Percentiles rank a stretch among this genome's conserved stretches.
phyloP scores from a whole-genome alignment of 768 basidiomycete genomes.

The Paxillus ammoniavirescens region DNA sequence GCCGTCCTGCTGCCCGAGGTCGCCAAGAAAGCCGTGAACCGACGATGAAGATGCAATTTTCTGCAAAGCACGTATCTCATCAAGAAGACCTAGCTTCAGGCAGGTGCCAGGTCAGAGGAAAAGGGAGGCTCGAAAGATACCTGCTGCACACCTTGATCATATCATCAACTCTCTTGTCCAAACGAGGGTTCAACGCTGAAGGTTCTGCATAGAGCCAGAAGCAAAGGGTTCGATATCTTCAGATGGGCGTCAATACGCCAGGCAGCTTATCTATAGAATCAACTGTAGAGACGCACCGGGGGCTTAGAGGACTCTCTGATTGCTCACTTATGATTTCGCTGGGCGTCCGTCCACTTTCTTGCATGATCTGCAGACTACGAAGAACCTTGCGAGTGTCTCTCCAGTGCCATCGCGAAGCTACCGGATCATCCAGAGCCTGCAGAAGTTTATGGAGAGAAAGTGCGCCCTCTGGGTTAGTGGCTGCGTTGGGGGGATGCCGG shows the following conservation, averaged over 20 bases:
- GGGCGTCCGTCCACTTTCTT: conserved; percentile 59
- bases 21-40: background rate
- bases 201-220: conserved; percentile 89
- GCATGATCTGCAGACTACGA: conserved; percentile 74
- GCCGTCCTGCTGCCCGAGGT: background rate
- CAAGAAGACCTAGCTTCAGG: conserved; percentile 69
- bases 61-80: conserved; percentile 68
- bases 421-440: conserved; percentile 60
- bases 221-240: conserved; percentile 79
- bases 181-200: conserved; percentile 55
- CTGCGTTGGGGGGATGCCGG: conserved; percentile 54
- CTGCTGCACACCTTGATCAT: conserved; percentile 72
- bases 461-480: conserved; percentile 51
- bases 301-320: conserved; percentile 39
- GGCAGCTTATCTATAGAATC: background rate
- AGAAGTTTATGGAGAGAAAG: conserved; percentile 69
- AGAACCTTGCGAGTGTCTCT: conserved; percentile 88
- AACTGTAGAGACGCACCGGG: conserved; percentile 45
- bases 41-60: conserved; percentile 14
- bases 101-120: conserved; percentile 1
- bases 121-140: background rate
- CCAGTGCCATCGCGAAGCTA: conserved; percentile 95
- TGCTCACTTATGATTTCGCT: conserved; percentile 73
- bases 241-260: background rate
- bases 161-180: conserved; percentile 79